Evolutionary conservation across 2,329 filamentous ascomycete genomes (phyloP).

Genomic region (Colletotrichum higginsianum): DNA sequence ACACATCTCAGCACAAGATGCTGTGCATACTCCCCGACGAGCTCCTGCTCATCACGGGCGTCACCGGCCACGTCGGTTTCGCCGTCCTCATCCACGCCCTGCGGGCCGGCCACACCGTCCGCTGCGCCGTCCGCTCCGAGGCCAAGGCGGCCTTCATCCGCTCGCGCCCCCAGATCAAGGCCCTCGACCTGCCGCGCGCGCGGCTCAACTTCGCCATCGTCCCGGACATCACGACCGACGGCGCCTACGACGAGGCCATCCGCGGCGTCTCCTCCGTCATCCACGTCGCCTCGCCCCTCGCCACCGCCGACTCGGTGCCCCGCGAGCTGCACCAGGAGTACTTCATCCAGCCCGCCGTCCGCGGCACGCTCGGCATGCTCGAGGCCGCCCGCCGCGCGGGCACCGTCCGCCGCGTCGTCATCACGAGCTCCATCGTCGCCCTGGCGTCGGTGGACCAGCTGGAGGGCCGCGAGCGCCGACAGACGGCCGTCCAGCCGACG

Average conservation of each 20-base stretch:
- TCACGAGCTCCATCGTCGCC: constrained; percentile 66
- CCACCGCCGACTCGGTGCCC: constrained; percentile 70
- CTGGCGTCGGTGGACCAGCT: constrained; percentile 30
- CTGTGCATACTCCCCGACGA: constrained; percentile 38
- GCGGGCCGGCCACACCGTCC: constrained; percentile 48
- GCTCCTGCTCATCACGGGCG: constrained; percentile 49
- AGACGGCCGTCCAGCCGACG: constrained; percentile 10
- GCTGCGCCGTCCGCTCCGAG: constrained; percentile 50
- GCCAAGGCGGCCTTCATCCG: constrained; percentile 41
- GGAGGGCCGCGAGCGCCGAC: constrained; percentile 29
- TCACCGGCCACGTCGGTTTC: constrained; percentile 52
- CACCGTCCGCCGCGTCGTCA: constrained; percentile 59
- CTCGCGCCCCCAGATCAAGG: constrained; percentile 36
- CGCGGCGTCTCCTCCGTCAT: constrained; percentile 56
- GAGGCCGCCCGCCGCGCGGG: constrained; percentile 58
- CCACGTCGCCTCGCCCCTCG: constrained; percentile 50
- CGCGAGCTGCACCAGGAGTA: constrained; percentile 65
- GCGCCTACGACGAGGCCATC: constrained; percentile 60
- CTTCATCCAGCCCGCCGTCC: constrained; percentile 69
- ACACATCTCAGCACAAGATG: constrained; percentile 14
- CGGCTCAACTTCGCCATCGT: constrained; percentile 52
- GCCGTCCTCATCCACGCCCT: constrained; percentile 48
- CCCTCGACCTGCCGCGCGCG: constrained; percentile 39
- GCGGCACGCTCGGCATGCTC: constrained; percentile 66
- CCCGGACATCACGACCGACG: constrained; percentile 54